Percentiles rank a stretch among this genome's conserved stretches.
These are phyloP conservation scores for Penicillium sumatraense DNA, from an alignment of 2,329 filamentous ascomycete species.

Conservation along the genomic window DNA sequence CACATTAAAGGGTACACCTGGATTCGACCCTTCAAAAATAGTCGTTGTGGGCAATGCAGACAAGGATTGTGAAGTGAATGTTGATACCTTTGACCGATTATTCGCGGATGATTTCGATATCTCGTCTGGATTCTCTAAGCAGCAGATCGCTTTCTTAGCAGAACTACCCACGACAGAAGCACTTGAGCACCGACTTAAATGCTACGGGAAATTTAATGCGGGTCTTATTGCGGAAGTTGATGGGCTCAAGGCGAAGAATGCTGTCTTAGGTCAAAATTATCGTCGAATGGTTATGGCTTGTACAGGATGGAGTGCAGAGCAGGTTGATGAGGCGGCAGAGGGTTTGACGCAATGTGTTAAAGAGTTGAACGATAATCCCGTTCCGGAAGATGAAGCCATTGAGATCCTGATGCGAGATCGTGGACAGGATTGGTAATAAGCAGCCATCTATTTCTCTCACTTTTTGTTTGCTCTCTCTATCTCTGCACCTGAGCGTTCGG, in stretches of 20 bases:
- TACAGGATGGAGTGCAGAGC: conserved; percentile 75
- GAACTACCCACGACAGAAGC: conserved; percentile 63
- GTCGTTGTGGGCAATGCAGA: conserved; percentile 55
- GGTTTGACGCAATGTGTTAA: conserved; percentile 84
- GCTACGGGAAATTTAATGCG: conserved; percentile 71
- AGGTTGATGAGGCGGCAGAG: conserved; percentile 80
- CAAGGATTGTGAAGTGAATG: conserved; percentile 42
- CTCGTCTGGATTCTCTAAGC: conserved; percentile 45
- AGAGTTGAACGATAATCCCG: conserved; percentile 66
- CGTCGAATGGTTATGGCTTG: conserved; percentile 85
- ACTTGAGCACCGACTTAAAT: conserved; percentile 70
- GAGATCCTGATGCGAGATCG: conserved; percentile 51
- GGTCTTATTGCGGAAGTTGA: conserved; percentile 70
- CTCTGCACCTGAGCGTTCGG: conserved; percentile 23
- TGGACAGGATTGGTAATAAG: conserved; percentile 48
- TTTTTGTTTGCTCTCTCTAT: background rate
- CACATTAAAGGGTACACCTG: conserved; percentile 54
- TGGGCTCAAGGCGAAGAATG: conserved; percentile 75
- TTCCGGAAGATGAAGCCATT: conserved; percentile 49
- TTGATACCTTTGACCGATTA: conserved; percentile 38
- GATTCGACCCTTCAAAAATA: conserved; percentile 51
- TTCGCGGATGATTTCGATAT: conserved; percentile 46
- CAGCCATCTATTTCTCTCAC: background rate
- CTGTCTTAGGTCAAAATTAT: conserved; percentile 85
- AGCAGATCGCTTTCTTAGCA: conserved; percentile 49